These are phyloP conservation scores for Blastobotrys raffinosifermentans DNA, from an alignment of 1,139 yeast genomes.

Conservation along the genomic window DNA sequence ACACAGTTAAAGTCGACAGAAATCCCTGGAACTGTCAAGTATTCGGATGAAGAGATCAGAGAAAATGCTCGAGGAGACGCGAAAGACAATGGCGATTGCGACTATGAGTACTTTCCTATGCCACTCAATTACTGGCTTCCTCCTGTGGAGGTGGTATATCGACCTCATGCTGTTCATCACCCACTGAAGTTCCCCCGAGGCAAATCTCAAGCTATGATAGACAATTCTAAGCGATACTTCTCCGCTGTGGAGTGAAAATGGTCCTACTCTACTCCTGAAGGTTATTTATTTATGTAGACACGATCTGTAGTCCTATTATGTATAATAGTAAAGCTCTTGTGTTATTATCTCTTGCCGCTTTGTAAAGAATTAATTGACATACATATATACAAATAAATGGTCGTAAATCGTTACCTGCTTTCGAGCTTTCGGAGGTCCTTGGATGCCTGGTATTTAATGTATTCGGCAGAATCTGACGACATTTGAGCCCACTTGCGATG, in stretches of 20 bases:
- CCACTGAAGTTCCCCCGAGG: constrained; percentile 23
- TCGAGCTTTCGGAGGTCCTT: not conserved
- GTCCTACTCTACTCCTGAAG: not conserved
- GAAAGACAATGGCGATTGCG: constrained; percentile 17
- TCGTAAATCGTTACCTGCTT: too few species aligned
- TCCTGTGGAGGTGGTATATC: constrained; percentile 54
- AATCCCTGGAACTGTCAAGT: not conserved
- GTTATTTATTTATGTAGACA: not conserved
- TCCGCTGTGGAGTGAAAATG: constrained; percentile 34
- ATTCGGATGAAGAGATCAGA: not conserved
- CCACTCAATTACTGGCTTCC: constrained; percentile 52
- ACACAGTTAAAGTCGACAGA: not conserved
- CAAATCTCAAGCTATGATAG: constrained; percentile 16
- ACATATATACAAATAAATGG: too few species aligned
- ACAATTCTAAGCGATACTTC: constrained; percentile 41
- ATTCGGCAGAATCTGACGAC: not conserved
- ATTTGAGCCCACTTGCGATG: constrained; percentile 1
- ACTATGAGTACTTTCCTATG: constrained; percentile 52
- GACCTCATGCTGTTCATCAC: constrained; percentile 54
- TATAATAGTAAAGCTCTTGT: not conserved
- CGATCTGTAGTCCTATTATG: not conserved
- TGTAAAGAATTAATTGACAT: too few species aligned
- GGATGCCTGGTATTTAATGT: not conserved
- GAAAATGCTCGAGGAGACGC: not conserved
- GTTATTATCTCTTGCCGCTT: too few species aligned